A percentile compares a stretch with the other conserved stretches of the same genome.
Conservation (phyloP, 176 grass and related monocot genomes). For the Areca catechu region DNA sequence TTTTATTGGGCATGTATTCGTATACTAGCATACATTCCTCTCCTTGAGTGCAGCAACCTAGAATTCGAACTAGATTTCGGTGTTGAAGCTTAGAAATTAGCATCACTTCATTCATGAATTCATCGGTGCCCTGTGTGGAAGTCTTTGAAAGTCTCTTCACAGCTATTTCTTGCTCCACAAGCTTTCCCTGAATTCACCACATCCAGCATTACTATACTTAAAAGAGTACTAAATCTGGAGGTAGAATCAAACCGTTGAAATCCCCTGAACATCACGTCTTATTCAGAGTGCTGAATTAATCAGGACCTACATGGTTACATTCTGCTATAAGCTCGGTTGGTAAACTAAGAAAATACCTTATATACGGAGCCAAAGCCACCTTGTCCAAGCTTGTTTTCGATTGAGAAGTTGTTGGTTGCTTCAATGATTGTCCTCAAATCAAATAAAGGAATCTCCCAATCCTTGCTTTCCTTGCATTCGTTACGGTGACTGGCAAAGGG, state of each 20-base stretch:
- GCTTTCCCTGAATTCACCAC: slow-evolving; percentile 41
- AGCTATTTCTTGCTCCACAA: slow-evolving; percentile 55
- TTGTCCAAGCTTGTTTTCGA: slow-evolving; percentile 45
- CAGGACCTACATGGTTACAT: too few relatives aligned
- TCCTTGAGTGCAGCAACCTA: slow-evolving; percentile 52
- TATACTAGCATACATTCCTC: slow-evolving; percentile 60
- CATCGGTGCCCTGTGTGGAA: slow-evolving; percentile 42
- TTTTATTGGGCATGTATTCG: slow-evolving; percentile 30
- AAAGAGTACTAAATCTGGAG: too few relatives aligned
- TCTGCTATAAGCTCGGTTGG: too few relatives aligned
- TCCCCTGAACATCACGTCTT: too few relatives aligned
- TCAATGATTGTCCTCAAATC: slow-evolving; percentile 34
- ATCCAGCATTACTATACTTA: not conserved
- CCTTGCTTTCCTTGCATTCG: slow-evolving; percentile 20
- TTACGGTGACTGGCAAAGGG: slow-evolving; percentile 8
- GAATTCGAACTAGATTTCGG: slow-evolving; percentile 55
- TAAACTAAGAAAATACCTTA: slow-evolving; percentile 18
- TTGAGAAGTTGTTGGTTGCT: slow-evolving; percentile 48
- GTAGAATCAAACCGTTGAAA: too few relatives aligned
- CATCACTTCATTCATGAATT: slow-evolving; percentile 72
- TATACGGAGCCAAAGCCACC: slow-evolving; percentile 67
- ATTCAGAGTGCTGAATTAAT: too few relatives aligned
- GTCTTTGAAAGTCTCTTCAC: slow-evolving; percentile 64
- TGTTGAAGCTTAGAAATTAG: slow-evolving; percentile 59
- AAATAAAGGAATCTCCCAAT: slow-evolving; percentile 45